Conservation (phyloP, 1,284 basidiomycete species). For the Schizophyllum amplum region DNA sequence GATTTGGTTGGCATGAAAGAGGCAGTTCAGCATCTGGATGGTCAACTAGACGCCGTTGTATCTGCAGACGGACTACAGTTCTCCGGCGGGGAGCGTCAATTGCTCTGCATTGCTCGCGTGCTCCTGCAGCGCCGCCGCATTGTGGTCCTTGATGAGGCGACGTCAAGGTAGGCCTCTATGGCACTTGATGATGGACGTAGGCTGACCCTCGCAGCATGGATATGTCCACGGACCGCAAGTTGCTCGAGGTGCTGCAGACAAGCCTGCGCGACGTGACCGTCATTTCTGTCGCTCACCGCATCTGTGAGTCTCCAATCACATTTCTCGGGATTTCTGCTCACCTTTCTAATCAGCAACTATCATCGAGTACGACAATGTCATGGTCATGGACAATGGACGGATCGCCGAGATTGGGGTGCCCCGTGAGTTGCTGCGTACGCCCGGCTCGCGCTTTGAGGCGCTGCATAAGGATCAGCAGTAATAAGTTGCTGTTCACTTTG, state of each 20-base stretch:
- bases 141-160: conserved; percentile 22
- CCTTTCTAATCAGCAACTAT: conserved; percentile 10
- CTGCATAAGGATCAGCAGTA: neutral
- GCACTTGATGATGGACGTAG: no score
- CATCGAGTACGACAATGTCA: conserved; percentile 11
- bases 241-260: conserved; percentile 11
- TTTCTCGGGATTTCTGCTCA: neutral
- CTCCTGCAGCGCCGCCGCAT: conserved; percentile 22
- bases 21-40: conserved; percentile 1
- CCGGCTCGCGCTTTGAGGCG: neutral
- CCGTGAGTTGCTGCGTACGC: conserved; percentile 1
- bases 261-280: conserved; percentile 11
- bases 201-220: conserved; percentile 10
- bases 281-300: conserved; percentile 15
- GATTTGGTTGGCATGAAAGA: conserved; percentile 6
- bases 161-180: neutral
- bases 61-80: conserved; percentile 3
- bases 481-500: no score
- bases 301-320: conserved; percentile 8
- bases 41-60: neutral
- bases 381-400: conserved; percentile 13
- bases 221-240: conserved; percentile 10
- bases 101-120: conserved; percentile 24
- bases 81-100: conserved; percentile 20
- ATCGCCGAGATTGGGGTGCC: conserved; percentile 13